Evolutionary conservation across 768 basidiomycete genomes (phyloP).

Genomic region (Hygrocybe punicea): DNA sequence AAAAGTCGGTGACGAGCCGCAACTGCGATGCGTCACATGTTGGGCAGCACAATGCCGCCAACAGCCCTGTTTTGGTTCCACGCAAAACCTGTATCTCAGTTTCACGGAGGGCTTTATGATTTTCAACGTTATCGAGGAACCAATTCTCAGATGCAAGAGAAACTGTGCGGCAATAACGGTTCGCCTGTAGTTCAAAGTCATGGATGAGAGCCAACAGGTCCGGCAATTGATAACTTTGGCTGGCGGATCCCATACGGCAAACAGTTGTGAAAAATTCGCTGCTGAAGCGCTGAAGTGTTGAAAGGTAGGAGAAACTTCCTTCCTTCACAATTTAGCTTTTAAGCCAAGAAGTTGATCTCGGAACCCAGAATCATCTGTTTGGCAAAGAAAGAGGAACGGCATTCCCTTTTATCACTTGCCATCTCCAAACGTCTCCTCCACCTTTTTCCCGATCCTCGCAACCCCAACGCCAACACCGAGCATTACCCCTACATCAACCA

Average conservation of each 20-base stretch:
- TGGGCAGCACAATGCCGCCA: constrained; percentile 59
- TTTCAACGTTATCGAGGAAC: constrained; percentile 13
- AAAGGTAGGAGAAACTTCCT: too few relatives aligned
- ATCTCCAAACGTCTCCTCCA: constrained; percentile 25
- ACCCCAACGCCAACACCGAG: constrained; percentile 61
- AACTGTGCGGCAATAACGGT: constrained; percentile 13
- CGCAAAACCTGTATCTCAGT: constrained; percentile 9
- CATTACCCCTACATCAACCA: constrained; percentile 67
- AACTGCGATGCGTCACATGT: constrained; percentile 56
- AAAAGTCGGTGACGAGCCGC: constrained; percentile 48
- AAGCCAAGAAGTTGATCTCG: too few relatives aligned
- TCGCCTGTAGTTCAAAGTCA: constrained; percentile 18
- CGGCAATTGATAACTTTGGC: constrained; percentile 20
- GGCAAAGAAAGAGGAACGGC: too few relatives aligned
- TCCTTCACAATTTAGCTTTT: not conserved
- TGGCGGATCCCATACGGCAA: not conserved
- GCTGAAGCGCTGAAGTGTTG: too few relatives aligned
- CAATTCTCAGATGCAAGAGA: constrained; percentile 14
- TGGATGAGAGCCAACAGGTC: constrained; percentile 14
- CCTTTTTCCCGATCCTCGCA: constrained; percentile 35
- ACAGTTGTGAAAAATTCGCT: too few relatives aligned
- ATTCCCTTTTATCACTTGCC: not conserved
- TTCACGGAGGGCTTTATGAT: constrained; percentile 28
- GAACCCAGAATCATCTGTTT: too few relatives aligned
- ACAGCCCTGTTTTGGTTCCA: constrained; percentile 43